Evolutionary conservation across 345 rosid species (phyloP), one percentile per base, ranked within the genome.

Genomic region (Eucalyptus viminalis): DNA sequence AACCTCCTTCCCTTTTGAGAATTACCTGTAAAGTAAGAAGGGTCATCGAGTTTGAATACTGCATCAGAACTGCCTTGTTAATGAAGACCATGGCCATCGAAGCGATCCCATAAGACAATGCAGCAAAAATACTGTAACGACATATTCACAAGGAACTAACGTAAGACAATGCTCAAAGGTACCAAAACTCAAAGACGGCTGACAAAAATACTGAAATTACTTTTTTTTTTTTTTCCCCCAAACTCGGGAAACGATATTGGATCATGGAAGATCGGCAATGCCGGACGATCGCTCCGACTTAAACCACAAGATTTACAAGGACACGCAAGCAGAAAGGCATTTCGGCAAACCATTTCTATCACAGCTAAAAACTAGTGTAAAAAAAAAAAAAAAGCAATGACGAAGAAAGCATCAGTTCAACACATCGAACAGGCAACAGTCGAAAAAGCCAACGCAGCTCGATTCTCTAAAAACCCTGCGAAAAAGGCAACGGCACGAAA

Each of bases 1-100:
- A 25, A 56, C 54, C 60, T 15, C 62, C 62, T 56, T 56, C 86
- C 17, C 5, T 80, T 62, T 31, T 27, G 14, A 88, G 81, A 10
- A 86, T 86, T 92, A 98, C 99, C 98, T 98, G 99, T 11, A 97
- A 53, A 7, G 96, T 93, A 87, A 98, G 99, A 91, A 98, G 92
- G 86, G 99, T 96, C 99, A 98, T 96, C 1, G 99, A 97, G 86
- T 96, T 88, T 17, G 95, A 89, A 91, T 95, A 98, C 91, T 96
- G 97, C 99, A 98, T 97, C 51, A 98, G 87, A 86, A 97, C 94
- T 51, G 98, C 98, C 92, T 97, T 98, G 81, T 98, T 98, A 93
- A 98, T 97, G 89, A 98, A 98, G 86, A 97, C 99, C 99, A 98
- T 98, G 10, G 98, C 98, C 99, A 98, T 98, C 4, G 99, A 98